Percentiles rank a stretch among this genome's conserved stretches.
Evolutionary conservation across 2,329 filamentous ascomycete species (phyloP).

Genomic region (Scytalidium lignicola): DNA sequence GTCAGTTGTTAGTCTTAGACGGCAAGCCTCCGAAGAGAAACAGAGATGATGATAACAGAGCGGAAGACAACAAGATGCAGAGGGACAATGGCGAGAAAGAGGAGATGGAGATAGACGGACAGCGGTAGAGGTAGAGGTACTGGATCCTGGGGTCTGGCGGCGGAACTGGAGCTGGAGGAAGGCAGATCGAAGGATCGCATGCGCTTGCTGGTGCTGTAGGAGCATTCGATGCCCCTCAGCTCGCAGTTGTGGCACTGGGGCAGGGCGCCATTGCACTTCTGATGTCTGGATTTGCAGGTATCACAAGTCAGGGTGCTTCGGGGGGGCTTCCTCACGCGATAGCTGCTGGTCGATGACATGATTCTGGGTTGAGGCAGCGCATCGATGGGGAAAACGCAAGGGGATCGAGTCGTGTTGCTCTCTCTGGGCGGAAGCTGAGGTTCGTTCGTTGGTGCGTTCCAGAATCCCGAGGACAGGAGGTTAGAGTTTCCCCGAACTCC

Average conservation of each 20-base stretch:
- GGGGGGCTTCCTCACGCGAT: conserved; percentile 7
- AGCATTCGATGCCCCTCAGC: conserved; percentile 6
- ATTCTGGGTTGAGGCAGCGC: conserved; percentile 3
- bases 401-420: not conserved
- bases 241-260: conserved; percentile 10
- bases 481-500: too few relatives aligned
- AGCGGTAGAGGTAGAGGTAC: not conserved
- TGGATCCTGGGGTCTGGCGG: conserved; percentile 1
- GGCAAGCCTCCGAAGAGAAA: too few relatives aligned
- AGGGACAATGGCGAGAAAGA: too few relatives aligned
- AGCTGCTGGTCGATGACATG: conserved; percentile 8
- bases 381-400: not conserved
- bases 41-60: too few relatives aligned
- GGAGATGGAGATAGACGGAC: not conserved
- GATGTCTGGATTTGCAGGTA: conserved; percentile 9
- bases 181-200: conserved; percentile 4
- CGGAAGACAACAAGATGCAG: too few relatives aligned
- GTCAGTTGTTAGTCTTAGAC: not conserved
- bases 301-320: conserved; percentile 9
- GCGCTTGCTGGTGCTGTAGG: conserved; percentile 5
- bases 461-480: not conserved
- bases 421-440: not conserved
- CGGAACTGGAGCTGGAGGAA: conserved; percentile 3
- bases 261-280: conserved; percentile 9
- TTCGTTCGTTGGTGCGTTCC: not conserved